phyloP scores from a whole-genome alignment of 495 filamentous ascomycete genomes.

The Neurospora sp. region DNA sequence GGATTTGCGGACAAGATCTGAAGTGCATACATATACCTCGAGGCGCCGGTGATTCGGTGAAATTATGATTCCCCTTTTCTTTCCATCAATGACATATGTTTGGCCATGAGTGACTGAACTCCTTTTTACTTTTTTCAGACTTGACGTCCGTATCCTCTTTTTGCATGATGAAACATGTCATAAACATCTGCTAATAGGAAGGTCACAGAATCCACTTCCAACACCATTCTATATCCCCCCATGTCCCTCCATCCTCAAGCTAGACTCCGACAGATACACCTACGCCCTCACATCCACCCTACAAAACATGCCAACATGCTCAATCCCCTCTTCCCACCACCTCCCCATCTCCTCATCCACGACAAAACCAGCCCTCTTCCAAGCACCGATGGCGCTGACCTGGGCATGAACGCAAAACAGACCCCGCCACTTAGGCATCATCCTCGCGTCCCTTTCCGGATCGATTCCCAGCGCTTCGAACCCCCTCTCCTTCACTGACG shows the following conservation, averaged over 20 bases:
- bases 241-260: background rate
- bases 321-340: slow-evolving; percentile 79
- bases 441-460: slow-evolving; percentile 7
- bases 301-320: slow-evolving; percentile 71
- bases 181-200: background rate
- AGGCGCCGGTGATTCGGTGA: background rate
- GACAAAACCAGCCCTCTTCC: slow-evolving; percentile 56
- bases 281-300: slow-evolving; percentile 19
- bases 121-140: background rate
- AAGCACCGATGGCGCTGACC: slow-evolving; percentile 47
- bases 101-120: background rate
- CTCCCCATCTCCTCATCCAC: slow-evolving; percentile 58
- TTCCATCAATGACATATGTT: background rate
- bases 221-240: background rate
- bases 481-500: slow-evolving; percentile 33
- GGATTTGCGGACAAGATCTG: background rate
- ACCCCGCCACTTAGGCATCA: slow-evolving; percentile 50
- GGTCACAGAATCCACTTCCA: background rate
- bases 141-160: background rate
- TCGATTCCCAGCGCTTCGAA: slow-evolving; percentile 24
- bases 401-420: slow-evolving; percentile 69
- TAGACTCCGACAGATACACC: background rate
- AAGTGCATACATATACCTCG: background rate
- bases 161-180: background rate
- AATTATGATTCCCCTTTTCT: background rate